These are phyloP conservation scores for Didymella arachidicola DNA, from an alignment of 2,329 filamentous ascomycete species.

Conservation along the genomic window DNA sequence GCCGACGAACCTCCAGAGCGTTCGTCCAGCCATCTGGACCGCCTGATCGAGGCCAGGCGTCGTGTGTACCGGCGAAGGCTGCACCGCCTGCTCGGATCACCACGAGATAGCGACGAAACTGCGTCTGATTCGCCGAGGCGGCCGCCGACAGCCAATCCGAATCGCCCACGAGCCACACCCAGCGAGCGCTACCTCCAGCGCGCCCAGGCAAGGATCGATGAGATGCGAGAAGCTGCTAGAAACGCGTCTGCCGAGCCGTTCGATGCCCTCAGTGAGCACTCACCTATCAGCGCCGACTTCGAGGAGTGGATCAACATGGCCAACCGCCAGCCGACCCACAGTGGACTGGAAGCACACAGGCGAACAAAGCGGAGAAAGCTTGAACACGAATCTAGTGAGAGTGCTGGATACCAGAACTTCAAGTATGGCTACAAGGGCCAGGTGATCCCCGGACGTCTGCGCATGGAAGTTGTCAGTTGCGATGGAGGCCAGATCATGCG, in stretches of 20 bases:
- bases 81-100: conserved; percentile 32
- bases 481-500: conserved; percentile 78
- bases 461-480: conserved; percentile 88
- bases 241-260: conserved; percentile 32
- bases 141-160: conserved; percentile 33
- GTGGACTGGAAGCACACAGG: conserved; percentile 29
- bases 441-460: conserved; percentile 80
- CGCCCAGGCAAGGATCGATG: conserved; percentile 41
- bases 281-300: conserved; percentile 2
- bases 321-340: conserved; percentile 8
- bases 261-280: conserved; percentile 37
- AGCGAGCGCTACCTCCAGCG: conserved; percentile 49
- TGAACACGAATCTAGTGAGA: conserved; percentile 42
- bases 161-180: conserved; percentile 44
- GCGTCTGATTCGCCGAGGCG: conserved; percentile 22
- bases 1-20: conserved; percentile 23
- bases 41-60: conserved; percentile 19
- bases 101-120: conserved; percentile 30
- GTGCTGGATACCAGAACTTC: conserved; percentile 57
- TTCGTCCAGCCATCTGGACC: conserved; percentile 19
- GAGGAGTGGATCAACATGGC: conserved; percentile 10
- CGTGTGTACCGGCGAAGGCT: conserved; percentile 26
- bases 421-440: conserved; percentile 88
- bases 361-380: conserved; percentile 51
- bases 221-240: conserved; percentile 36